Conservation (phyloP, 2,329 filamentous ascomycete genomes). For the Penicillium sp. region DNA sequence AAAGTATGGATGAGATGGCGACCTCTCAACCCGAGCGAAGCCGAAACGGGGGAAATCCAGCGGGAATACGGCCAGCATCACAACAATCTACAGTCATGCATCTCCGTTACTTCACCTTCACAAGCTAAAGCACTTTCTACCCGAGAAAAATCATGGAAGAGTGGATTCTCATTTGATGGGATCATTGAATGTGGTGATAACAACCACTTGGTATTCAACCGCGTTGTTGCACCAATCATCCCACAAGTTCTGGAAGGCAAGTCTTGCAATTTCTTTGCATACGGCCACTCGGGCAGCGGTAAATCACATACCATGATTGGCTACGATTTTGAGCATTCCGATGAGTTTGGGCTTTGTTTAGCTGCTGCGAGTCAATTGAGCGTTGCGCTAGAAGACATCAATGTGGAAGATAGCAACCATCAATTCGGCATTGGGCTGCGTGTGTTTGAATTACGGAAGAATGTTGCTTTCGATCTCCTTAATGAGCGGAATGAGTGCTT, state of each 20-base stretch:
- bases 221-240: conserved; percentile 36
- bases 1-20: conserved; percentile 12
- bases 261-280: conserved; percentile 47
- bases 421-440: conserved; percentile 40
- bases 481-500: conserved; percentile 42
- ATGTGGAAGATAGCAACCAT: conserved; percentile 10
- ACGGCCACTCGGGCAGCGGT: conserved; percentile 46
- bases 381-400: conserved; percentile 27
- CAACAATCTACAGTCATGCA: background rate
- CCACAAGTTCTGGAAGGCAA: conserved; percentile 36
- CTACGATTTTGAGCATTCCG: conserved; percentile 39
- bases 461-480: conserved; percentile 46
- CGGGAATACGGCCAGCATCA: background rate
- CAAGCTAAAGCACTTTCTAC: background rate
- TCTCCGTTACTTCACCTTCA: background rate
- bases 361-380: conserved; percentile 36
- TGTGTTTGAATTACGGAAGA: conserved; percentile 46
- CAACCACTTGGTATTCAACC: conserved; percentile 32
- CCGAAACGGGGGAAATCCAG: conserved; percentile 1
- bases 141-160: conserved; percentile 25
- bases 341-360: conserved; percentile 42
- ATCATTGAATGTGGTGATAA: conserved; percentile 23
- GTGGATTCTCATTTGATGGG: conserved; percentile 22
- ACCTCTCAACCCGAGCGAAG: background rate
- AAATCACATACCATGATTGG: conserved; percentile 48